Base-by-base conservation (phyloP, 2,329 filamentous ascomycete genomes). In the Fusarium gaditjirri region DNA sequence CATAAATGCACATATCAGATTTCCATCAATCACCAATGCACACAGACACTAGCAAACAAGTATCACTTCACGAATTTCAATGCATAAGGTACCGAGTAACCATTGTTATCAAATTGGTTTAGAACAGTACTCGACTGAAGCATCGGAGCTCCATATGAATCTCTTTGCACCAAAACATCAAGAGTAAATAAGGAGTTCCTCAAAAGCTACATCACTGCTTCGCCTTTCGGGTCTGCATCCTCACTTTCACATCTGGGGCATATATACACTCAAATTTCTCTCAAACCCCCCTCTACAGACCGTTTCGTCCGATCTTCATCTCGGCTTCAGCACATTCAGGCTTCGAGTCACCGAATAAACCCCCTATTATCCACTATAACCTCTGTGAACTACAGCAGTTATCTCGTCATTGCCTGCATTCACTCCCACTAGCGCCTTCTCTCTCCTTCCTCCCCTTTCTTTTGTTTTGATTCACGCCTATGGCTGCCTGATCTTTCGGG, bases 401-500 rank as follows among this genome's bases (percentile, higher is more conserved):
- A 8, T 14, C 31, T 36, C n/a, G n/a, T 35, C 42, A 35, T 36
- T 57, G 43, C 29, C 25, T 31, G 4, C 14, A 29, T 14, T 56
- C 17, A 29, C 19, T 56, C 17, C 5, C 47, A 35, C 47, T 31
- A 10, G 31, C 31, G 31, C 19, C 19, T 35, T 53, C n/a, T 61
- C 17, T 14, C 1, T 25, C 33, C 25, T 49, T 38, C 62, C 25
- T 29, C 17, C 11, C 25, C 27, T 1, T 58, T 56, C 11, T 19
- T 12, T 23, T 35, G 6, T 21, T 42, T 13, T 33, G 16, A 9
- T 27, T 35, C 6, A n/a, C 25, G 3, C 25, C 16, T 43, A 7
- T 19, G 7, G 27, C 1, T 69, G 36, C 65, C 65, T 65, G 17
- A 50, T 31, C 8, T 31, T 44, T 54, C 29, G 59, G 59, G 41